Evolutionary conservation across 2,329 filamentous ascomycete genomes (phyloP), one percentile per base, ranked within the genome.

Genomic region (Annulohypoxylon truncatum): DNA sequence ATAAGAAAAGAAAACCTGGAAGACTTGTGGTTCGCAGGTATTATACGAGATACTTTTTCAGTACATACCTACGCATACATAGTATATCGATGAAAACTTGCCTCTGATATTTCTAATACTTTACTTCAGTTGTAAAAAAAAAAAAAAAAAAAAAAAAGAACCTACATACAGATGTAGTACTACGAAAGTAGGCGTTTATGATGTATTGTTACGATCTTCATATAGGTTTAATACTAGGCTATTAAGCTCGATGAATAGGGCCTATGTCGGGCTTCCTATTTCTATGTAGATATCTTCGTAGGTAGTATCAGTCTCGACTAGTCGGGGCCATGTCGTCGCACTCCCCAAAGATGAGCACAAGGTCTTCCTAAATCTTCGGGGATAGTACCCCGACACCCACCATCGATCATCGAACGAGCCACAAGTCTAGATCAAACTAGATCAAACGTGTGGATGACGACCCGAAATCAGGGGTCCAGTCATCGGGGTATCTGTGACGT

Each of bases 401-500:
- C 18, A 12, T 42, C 31, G 9, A 20, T 6, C 26, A 40, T 48
- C 29, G 5, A 47, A 46, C 31, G 20, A 55, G 40, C 22, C 38
- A 42, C 31, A 15, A 53, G 24, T 12, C 15, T 38, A 44, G 18
- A 65, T 33, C 47, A 47, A 53, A 35, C 15, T 38, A 44, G 18
- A 65, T 33, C 47, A 47, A 53, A 35, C 18, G 12, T 26, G 15
- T 31, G 12, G 62, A 48, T 24, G 28, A 33, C 38, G 53, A 54
- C 28, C 42, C 18, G 28, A 53, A 60, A 47, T 26, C 13, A 54
- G 26, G 33, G 42, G 10, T 40, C 33, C 47, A 15, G 40, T 22
- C 57, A 40, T 46, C 42, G 47, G 46, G 63, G 57, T 61, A 61
- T 57, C 40, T 50, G 31, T 18, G 35, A 61, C 33, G 18, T 15